Base-by-base conservation (phyloP, 208 protist species). In the Leishmania lainsoni region DNA sequence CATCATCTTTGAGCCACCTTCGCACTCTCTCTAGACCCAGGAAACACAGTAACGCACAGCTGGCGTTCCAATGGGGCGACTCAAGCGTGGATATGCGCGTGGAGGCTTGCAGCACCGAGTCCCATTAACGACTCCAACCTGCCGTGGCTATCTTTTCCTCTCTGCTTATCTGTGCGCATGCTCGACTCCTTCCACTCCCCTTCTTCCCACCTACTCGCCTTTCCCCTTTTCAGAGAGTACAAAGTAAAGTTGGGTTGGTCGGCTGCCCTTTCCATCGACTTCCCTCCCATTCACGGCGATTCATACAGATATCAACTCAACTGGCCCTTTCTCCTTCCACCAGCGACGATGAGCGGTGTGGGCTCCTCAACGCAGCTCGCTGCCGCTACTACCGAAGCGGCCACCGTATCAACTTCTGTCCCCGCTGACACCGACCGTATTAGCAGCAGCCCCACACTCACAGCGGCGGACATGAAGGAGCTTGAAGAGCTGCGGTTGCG, bases 401-500 rank as follows among this genome's bases (percentile, higher is more conserved):
- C 42, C 20, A 17, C 51, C 20, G 48, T 3, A 14, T 32, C 48
- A 3, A 59, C 49, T 9, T 16, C 32, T 42, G 48, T 16, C 16
- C 14, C 49, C 16, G 22, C 71, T 17, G 51, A n/a, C 26, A 12
- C 54, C 45, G 59, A 6, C 12, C 58, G 66, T 59, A 20, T 29
- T 68, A 52, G 72, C 74, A 79, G 73, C 71, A 75, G 76, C 48
- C 76, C 78, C 6, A 29, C 80, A 4, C 81, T 85, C 32, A 86
- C 87, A 0, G 35, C 87, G 1, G 87, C 83, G 26, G 86, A 85
- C 49, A 71, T 35, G 26, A 29, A 76, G 4, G 83, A 91, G 73
- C 78, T 78, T 42, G 59, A n/a, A 5, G 77, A 76, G 29, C 80
- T 96, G 20, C 90, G 87, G 6, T 79, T 78, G 48, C 80, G 87